Percentiles rank a stretch among this genome's conserved stretches.
Conservation (phyloP, 345 rosid species). For the Salix udensis region DNA sequence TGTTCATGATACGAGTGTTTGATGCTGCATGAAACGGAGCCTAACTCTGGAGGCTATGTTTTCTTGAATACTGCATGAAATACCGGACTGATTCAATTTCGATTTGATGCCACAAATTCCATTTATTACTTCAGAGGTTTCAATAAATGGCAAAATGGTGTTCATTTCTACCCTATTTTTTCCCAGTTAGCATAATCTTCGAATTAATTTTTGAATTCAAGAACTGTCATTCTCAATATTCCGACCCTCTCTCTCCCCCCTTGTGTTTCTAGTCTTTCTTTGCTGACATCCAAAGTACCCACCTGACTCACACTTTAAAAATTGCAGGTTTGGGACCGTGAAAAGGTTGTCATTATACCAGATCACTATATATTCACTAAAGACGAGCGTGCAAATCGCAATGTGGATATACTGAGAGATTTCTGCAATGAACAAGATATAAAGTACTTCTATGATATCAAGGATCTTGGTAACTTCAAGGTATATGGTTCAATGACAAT, state of each 20-base stretch:
- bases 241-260: not conserved
- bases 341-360: slow-evolving; percentile 89
- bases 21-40: too few relatives aligned
- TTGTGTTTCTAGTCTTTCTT: not conserved
- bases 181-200: not conserved
- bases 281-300: too few relatives aligned
- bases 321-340: slow-evolving; percentile 92
- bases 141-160: too few relatives aligned
- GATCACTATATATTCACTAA: slow-evolving; percentile 93
- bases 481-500: slow-evolving; percentile 31
- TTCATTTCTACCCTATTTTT: not conserved
- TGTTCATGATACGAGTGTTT: too few relatives aligned
- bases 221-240: not conserved
- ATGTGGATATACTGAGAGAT: slow-evolving; percentile 91
- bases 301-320: not conserved
- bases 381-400: slow-evolving; percentile 91
- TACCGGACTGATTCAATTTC: not conserved
- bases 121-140: too few relatives aligned
- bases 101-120: not conserved
- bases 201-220: not conserved
- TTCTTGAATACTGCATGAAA: not conserved
- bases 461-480: slow-evolving; percentile 78
- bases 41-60: not conserved
- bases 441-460: slow-evolving; percentile 94
- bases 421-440: slow-evolving; percentile 83